Percentiles rank a stretch among this genome's conserved stretches.
Conservation (phyloP, 2,329 filamentous ascomycete genomes). For the Daldinia sp. region DNA sequence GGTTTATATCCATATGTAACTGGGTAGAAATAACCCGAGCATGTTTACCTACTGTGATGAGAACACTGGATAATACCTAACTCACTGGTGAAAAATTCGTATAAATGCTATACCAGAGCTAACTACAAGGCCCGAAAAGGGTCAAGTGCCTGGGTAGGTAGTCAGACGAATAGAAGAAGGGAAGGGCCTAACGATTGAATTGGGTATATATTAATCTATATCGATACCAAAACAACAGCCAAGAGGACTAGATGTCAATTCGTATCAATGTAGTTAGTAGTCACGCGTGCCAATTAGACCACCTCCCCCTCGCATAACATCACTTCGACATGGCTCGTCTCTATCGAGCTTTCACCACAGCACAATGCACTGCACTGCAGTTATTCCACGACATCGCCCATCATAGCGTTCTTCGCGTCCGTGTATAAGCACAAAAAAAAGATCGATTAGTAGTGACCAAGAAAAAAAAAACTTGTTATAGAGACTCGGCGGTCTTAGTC, state of each 20-base stretch:
- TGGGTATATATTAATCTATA: constrained; percentile 44
- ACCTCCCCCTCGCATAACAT: background rate
- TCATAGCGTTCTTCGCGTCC: constrained; percentile 18
- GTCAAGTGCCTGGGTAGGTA: background rate
- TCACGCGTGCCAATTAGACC: constrained; percentile 8
- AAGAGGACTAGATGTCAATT: constrained; percentile 4
- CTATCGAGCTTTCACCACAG: background rate
- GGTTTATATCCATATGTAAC: too few species aligned
- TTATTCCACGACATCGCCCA: background rate
- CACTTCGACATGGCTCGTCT: background rate
- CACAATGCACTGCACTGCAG: background rate
- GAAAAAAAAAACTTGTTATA: constrained; percentile 12
- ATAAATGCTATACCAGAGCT: background rate
- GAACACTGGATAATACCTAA: too few species aligned
- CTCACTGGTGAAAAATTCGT: background rate
- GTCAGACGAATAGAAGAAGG: background rate
- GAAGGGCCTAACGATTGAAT: constrained; percentile 31
- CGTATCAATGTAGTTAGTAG: constrained; percentile 11
- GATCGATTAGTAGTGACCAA: background rate
- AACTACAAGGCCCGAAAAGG: constrained; percentile 3
- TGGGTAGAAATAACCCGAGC: too few species aligned
- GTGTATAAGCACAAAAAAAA: constrained; percentile 16
- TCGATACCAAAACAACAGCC: constrained; percentile 28
- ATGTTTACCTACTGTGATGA: too few species aligned
- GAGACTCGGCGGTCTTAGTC: constrained; percentile 31